These are phyloP conservation scores for Raffaelea ambrosiae DNA, from an alignment of 2,329 filamentous ascomycete species.

Conservation along the genomic window DNA sequence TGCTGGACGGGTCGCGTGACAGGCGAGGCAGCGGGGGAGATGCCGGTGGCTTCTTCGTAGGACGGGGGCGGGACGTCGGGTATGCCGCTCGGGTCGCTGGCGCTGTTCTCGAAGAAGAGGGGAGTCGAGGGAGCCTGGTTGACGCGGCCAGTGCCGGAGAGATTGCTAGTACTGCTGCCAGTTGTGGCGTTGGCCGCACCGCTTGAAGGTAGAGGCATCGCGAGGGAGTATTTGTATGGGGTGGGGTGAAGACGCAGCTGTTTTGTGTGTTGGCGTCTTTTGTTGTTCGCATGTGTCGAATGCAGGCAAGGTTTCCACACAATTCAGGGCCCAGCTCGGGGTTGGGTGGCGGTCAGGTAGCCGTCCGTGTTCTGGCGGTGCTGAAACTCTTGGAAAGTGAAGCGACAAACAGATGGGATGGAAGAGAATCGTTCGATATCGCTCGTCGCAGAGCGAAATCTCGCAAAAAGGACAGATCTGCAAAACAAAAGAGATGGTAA, in stretches of 20 bases:
- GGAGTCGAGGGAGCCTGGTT: constrained; percentile 11
- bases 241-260: too few species aligned
- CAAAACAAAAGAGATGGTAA: background rate
- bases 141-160: background rate
- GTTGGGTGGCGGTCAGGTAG: too few species aligned
- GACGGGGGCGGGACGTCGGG: constrained; percentile 7
- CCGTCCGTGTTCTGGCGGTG: too few species aligned
- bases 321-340: too few species aligned
- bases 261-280: too few species aligned
- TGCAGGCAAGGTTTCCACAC: too few species aligned
- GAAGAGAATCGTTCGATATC: too few species aligned
- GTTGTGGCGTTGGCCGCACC: background rate
- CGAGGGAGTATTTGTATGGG: background rate
- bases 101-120: constrained; percentile 2
- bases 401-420: too few species aligned
- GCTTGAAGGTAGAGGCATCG: background rate
- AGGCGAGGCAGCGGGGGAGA: background rate
- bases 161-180: background rate
- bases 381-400: too few species aligned
- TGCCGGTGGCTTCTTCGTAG: background rate
- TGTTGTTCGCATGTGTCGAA: too few species aligned
- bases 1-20: too few species aligned
- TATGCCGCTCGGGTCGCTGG: background rate
- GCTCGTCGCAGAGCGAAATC: background rate
- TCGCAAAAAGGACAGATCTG: background rate